These are phyloP conservation scores for Neltuma alba DNA, from an alignment of 306 rosid species.

Conservation along the genomic window DNA sequence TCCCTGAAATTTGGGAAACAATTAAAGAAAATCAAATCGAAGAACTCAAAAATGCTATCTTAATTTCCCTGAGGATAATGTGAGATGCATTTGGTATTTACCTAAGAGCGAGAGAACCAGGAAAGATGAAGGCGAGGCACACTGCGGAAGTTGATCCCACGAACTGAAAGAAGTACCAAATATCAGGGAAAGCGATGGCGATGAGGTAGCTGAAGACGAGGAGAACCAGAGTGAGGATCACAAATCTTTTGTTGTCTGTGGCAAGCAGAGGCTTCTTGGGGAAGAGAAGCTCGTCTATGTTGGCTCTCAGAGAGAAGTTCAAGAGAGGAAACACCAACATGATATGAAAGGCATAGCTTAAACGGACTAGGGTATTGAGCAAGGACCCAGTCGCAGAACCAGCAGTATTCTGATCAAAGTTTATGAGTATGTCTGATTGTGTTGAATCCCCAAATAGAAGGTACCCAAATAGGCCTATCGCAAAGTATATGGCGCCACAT, in stretches of 20 bases:
- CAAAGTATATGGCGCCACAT: constrained; percentile 68
- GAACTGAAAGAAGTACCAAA: constrained; percentile 90
- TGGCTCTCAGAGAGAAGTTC: constrained; percentile 82
- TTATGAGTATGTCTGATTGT: constrained; percentile 71
- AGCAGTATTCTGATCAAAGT: constrained; percentile 66
- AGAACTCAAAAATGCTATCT: background rate
- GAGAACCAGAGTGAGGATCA: constrained; percentile 52
- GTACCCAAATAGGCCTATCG: constrained; percentile 85
- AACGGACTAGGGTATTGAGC: constrained; percentile 69
- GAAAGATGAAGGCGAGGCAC: constrained; percentile 87
- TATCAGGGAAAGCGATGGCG: constrained; percentile 78
- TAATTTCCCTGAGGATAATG: background rate
- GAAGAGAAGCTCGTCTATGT: constrained; percentile 78
- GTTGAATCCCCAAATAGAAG: constrained; percentile 85
- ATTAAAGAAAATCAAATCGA: background rate
- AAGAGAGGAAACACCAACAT: constrained; percentile 79
- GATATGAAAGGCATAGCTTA: constrained; percentile 84
- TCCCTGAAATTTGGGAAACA: constrained; percentile 59
- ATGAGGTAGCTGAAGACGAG: constrained; percentile 63
- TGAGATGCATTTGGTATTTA: constrained; percentile 30
- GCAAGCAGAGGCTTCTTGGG: constrained; percentile 57
- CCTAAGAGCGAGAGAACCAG: constrained; percentile 84
- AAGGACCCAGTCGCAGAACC: constrained; percentile 62
- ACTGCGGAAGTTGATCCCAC: constrained; percentile 92
- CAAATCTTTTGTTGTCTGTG: constrained; percentile 66